phyloP scores from a whole-genome alignment of 345 rosid species.

The Fremontodendron californicum region DNA sequence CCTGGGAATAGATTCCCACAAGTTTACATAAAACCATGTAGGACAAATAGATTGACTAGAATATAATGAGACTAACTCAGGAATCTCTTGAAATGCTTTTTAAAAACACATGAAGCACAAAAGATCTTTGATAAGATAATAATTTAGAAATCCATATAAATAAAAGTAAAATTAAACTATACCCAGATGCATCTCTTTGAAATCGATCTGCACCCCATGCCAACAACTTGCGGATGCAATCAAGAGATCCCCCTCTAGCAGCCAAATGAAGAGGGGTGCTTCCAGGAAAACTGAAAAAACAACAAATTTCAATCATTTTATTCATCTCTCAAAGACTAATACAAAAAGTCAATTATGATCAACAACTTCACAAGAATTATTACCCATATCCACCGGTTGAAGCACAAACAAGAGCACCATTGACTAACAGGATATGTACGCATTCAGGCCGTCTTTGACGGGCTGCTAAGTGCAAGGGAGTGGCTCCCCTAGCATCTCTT shows the following conservation, averaged over 20 bases:
- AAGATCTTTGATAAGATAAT: not conserved
- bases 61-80: not conserved
- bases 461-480: conserved; percentile 93
- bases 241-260: conserved; percentile 96
- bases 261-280: conserved; percentile 99
- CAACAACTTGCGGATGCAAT: conserved; percentile 78
- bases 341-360: not conserved
- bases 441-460: conserved; percentile 86
- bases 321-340: not conserved
- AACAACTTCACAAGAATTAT: conserved; percentile 11
- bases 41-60: not conserved
- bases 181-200: conserved; percentile 96
- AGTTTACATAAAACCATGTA: not conserved
- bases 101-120: not conserved
- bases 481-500: conserved; percentile 88
- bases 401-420: conserved; percentile 93
- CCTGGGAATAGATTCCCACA: not conserved
- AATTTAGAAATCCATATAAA: not conserved
- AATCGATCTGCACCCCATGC: conserved; percentile 99
- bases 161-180: conserved; percentile 1
- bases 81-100: not conserved
- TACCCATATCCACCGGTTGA: conserved; percentile 94
- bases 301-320: conserved; percentile 21
- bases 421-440: conserved; percentile 71
- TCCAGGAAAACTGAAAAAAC: conserved; percentile 62